Evolutionary conservation across 2,329 filamentous ascomycete species (phyloP), one percentile per base, ranked within the genome.

Genomic region (Phialophora expanda): DNA sequence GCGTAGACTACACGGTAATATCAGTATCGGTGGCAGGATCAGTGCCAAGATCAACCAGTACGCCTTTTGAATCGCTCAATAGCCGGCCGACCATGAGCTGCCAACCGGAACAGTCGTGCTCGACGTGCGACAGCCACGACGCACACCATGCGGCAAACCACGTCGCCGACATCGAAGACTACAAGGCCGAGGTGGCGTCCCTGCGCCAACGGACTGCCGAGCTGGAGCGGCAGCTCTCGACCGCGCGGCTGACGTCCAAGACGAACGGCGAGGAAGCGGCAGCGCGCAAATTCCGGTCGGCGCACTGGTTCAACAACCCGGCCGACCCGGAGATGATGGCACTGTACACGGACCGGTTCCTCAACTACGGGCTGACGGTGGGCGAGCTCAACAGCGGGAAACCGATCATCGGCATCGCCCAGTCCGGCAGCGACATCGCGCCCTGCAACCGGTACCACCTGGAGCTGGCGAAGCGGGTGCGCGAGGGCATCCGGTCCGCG

Each of bases 351-450:
- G 82, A 84, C 70, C 78, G 82, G 32, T 83, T 81, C 66, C 77
- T 84, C 68, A 84, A 84, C 73, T 83, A 79, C 60, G 82, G 82
- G 7, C 73, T 84, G 53, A 84, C 82, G 0, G 73, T 76, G 30
- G 80, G 83, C 65, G 82, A 84, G 72, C 76, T 84, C 26, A 79
- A 79, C 72, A 81, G 80, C 1, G 80, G 79, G 1, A 83, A 81
- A 69, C 82, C 82, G 22, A 81, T 84, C 68, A 82, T 84, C 67
- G 82, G 82, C 50, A 84, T 84, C 65, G 82, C 82, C 1, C 82
- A 84, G 74, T 81, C 82, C 0, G 82, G 82, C 3, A 84, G 81
- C 4, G 82, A 84, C 68, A 72, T 84, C 38, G 76, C 82, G 0
- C 82, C 82, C 0, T 84, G 82, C 71, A 84, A 84, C 71, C 78